Evolutionary conservation across 495 filamentous ascomycete species (phyloP).

Genomic region (Viridothelium virens): DNA sequence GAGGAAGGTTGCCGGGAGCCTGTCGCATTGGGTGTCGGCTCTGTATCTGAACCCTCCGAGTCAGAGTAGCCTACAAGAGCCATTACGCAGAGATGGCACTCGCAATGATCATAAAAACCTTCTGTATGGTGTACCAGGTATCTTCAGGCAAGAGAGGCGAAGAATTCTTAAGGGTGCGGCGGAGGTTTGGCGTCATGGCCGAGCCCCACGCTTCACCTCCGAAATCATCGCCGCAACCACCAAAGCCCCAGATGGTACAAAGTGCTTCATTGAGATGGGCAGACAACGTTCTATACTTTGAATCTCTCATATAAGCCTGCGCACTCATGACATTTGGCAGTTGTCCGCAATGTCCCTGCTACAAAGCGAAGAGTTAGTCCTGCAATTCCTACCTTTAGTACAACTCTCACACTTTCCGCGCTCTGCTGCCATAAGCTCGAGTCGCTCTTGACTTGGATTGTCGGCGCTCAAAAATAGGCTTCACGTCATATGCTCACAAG

Average conservation of each 20-base stretch:
- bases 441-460: too few relatives aligned
- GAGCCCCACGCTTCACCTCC: conserved; percentile 8
- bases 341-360: conserved; percentile 69
- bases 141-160: too few relatives aligned
- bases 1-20: conserved; percentile 38
- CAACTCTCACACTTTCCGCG: too few relatives aligned
- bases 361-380: conserved; percentile 87
- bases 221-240: not conserved
- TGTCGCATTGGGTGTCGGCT: conserved; percentile 36
- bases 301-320: not conserved
- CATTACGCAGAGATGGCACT: conserved; percentile 23
- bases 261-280: not conserved
- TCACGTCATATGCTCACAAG: conserved; percentile 7
- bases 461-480: too few relatives aligned
- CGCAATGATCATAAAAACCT: not conserved
- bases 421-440: too few relatives aligned
- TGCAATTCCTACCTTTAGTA: conserved; percentile 14
- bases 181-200: conserved; percentile 10
- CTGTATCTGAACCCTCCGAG: conserved; percentile 68
- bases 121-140: too few relatives aligned
- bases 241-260: not conserved
- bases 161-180: too few relatives aligned
- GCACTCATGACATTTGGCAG: conserved; percentile 7
- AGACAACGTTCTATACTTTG: not conserved
- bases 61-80: conserved; percentile 48